Evolutionary conservation across 2,329 filamentous ascomycete genomes (phyloP), one percentile per base, ranked within the genome.

Genomic region (Talaromyces sp.): DNA sequence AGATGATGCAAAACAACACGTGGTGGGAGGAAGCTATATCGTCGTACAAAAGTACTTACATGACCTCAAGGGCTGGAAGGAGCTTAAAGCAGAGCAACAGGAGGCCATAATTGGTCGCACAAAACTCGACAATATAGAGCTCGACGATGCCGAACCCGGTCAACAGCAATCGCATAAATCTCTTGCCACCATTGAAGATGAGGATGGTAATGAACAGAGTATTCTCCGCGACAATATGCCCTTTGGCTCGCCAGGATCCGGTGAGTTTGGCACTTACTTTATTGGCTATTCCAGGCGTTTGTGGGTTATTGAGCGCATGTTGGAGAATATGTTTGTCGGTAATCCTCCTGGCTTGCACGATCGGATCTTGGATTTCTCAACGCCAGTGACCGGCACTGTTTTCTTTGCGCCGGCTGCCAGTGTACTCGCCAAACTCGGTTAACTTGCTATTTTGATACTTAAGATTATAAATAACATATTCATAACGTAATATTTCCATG

Each of bases 221-320:
- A 82, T 84, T 40, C 69, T 84, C 2, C 74, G 82, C 0, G 82
- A 84, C 58, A 85, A 84, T 61, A 84, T 84, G 82, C 82, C 82
- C 0, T 84, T 84, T 66, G 82, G 82, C 0, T 79, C 78, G 0
- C 81, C 81, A 0, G 78, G 75, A 0, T 65, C 72, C 0, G 76
- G 74, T 0, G 75, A 83, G 64, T 84, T 79, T 59, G 82, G 82
- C 1, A 84, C 82, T 0, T 84, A 84, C 66, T 84, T 84, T 56
- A 82, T 84, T 53, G 81, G 80, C 0, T 83, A 83, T 64, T 78
- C 80, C 1, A 60, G 63, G 0, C 70, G 73, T 10, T 64, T 84
- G 9, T 84, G 81, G 81, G 81, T 84, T 0, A 77, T 81, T 53
- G 82, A 84, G 69, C 76, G 75, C 66, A 85, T 84, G 82, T 63